phyloP scores from a whole-genome alignment of 306 rosid species.

The Dalbergia oliveri region DNA sequence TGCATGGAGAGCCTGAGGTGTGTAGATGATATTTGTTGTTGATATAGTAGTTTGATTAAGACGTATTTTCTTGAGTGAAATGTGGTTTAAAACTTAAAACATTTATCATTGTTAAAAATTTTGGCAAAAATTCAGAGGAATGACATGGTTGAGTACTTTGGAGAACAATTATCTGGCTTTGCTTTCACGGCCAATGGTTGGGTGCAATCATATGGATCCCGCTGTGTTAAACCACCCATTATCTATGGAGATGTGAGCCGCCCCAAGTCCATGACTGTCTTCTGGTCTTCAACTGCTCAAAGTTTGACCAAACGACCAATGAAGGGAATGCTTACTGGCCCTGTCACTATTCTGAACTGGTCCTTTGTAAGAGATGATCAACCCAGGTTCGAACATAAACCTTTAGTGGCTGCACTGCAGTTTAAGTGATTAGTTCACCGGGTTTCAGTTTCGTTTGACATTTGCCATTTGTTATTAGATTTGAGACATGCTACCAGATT shows the following conservation, averaged over 20 bases:
- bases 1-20: slow-evolving; percentile 95
- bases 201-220: slow-evolving; percentile 95
- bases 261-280: slow-evolving; percentile 87
- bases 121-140: slow-evolving; percentile 62
- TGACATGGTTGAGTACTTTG: slow-evolving; percentile 93
- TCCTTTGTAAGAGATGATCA: slow-evolving; percentile 89
- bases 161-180: slow-evolving; percentile 88
- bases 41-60: not conserved
- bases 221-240: slow-evolving; percentile 95
- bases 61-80: too few relatives aligned
- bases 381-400: slow-evolving; percentile 62
- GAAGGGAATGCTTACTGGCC: slow-evolving; percentile 98
- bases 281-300: slow-evolving; percentile 89
- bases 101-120: too few relatives aligned
- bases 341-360: slow-evolving; percentile 95
- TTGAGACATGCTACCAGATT: slow-evolving; percentile 83
- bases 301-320: slow-evolving; percentile 83
- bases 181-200: slow-evolving; percentile 86
- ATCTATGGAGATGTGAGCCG: slow-evolving; percentile 94
- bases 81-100: too few relatives aligned
- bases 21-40: slow-evolving; percentile 36
- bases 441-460: too few relatives aligned
- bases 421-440: too few relatives aligned
- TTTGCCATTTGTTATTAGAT: slow-evolving; percentile 43
- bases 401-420: too few relatives aligned